phyloP scores from a whole-genome alignment of 371 early-diverging fungal genomes.

The Capniomyces stellatus region DNA sequence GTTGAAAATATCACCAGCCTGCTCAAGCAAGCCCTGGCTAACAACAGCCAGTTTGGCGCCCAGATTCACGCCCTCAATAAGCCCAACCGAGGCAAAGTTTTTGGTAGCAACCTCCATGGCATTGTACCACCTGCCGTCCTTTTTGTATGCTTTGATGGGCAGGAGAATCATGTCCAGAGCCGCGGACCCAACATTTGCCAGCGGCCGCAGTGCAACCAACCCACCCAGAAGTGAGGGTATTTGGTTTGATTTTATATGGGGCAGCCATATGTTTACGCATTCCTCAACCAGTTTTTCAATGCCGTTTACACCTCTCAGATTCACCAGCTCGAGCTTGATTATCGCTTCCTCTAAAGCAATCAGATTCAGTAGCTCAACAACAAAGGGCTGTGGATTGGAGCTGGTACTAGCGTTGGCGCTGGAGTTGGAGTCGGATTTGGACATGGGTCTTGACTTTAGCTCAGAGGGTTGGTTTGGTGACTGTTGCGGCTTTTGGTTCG shows the following conservation, averaged over 20 bases:
- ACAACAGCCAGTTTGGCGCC: conserved; percentile 78
- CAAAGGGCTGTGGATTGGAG: conserved; percentile 46
- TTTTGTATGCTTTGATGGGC: conserved; percentile 83
- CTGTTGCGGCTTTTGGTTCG: neutral
- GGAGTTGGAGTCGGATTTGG: too few species aligned
- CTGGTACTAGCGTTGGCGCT: conserved; percentile 12
- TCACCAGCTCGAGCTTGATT: conserved; percentile 54
- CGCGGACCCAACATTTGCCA: conserved; percentile 78
- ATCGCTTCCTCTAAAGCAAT: conserved; percentile 82
- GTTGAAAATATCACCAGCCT: conserved; percentile 63
- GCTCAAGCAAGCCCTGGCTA: conserved; percentile 75
- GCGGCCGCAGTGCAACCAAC: conserved; percentile 70
- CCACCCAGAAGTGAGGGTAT: conserved; percentile 75
- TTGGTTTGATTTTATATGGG: conserved; percentile 63
- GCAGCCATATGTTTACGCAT: conserved; percentile 63
- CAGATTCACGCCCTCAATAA: conserved; percentile 75
- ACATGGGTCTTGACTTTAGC: too few species aligned
- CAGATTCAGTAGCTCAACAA: conserved; percentile 79
- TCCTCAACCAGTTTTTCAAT: conserved; percentile 34
- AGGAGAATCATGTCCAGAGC: conserved; percentile 81
- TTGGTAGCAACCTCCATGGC: conserved; percentile 68
- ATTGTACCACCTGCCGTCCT: conserved; percentile 74
- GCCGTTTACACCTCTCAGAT: conserved; percentile 58
- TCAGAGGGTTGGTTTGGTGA: neutral
- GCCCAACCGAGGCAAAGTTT: conserved; percentile 75